Percentiles rank a stretch among this genome's conserved stretches.
phyloP scores from a whole-genome alignment of 2,329 filamentous ascomycete genomes.

The Pseudogymnoascus sp. region DNA sequence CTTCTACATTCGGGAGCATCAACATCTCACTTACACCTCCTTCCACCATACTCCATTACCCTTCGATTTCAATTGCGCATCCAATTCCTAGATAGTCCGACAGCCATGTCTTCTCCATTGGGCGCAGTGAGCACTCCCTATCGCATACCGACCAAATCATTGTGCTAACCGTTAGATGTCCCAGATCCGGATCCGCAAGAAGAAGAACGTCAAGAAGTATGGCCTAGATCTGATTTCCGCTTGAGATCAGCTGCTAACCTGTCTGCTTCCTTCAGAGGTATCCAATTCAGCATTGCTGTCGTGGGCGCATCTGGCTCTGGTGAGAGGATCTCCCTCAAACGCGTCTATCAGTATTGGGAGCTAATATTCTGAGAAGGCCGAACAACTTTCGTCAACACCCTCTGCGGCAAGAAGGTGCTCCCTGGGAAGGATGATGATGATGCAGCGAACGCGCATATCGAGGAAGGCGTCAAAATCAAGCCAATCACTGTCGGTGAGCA shows the following conservation, averaged over 20 bases:
- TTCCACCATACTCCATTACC: background rate
- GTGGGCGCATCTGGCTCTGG: constrained; percentile 97
- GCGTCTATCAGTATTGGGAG: constrained; percentile 10
- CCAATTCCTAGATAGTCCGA: constrained; percentile 6
- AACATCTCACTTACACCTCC: constrained; percentile 18
- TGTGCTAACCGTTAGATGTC: constrained; percentile 22
- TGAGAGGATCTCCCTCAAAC: constrained; percentile 39
- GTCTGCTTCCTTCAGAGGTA: constrained; percentile 43
- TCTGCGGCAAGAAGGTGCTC: constrained; percentile 90
- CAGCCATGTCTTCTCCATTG: constrained; percentile 43
- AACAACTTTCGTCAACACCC: constrained; percentile 98
- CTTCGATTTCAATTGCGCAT: constrained; percentile 6
- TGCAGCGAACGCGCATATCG: constrained; percentile 75
- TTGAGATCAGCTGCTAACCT: constrained; percentile 50
- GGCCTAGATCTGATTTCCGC: constrained; percentile 31
- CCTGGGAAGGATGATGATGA: constrained; percentile 90
- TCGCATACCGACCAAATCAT: constrained; percentile 19
- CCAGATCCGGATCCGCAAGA: constrained; percentile 93
- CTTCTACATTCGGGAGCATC: constrained; percentile 20
- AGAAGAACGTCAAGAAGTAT: constrained; percentile 81
- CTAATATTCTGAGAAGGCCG: constrained; percentile 51
- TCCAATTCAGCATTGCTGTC: constrained; percentile 99
- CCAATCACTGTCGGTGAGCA: constrained; percentile 87
- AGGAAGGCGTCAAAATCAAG: constrained; percentile 98
- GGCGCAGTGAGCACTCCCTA: constrained; percentile 39